Percentiles rank a stretch among this genome's conserved stretches.
These are phyloP conservation scores for Leptographium galeiforme DNA, from an alignment of 2,329 filamentous ascomycete genomes.

Conservation along the genomic window DNA sequence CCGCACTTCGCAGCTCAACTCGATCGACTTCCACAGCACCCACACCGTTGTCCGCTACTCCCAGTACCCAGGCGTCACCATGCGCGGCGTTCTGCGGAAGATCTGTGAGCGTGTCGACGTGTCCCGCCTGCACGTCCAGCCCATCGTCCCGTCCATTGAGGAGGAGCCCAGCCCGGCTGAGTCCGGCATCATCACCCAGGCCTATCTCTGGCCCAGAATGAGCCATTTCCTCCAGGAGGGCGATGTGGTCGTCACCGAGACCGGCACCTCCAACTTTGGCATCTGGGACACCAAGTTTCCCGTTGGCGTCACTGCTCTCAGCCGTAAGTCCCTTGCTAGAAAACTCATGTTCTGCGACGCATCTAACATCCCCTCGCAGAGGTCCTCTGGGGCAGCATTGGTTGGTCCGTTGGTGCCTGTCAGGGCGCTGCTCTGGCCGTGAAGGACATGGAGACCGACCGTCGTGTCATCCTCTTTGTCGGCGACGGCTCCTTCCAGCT, in stretches of 20 bases:
- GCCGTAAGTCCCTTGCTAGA: slow-evolving; percentile 34
- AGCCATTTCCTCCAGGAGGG: slow-evolving; percentile 26
- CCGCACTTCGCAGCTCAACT: slow-evolving; percentile 59
- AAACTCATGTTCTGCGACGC: background rate
- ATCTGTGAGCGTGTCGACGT: slow-evolving; percentile 47
- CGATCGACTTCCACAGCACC: slow-evolving; percentile 69
- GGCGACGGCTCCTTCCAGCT: slow-evolving; percentile 81
- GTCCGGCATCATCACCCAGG: slow-evolving; percentile 10
- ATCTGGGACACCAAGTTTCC: slow-evolving; percentile 80
- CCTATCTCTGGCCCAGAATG: slow-evolving; percentile 12
- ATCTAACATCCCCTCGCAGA: slow-evolving; percentile 5
- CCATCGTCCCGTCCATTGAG: slow-evolving; percentile 39
- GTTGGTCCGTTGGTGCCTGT: slow-evolving; percentile 44
- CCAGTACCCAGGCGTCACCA: slow-evolving; percentile 62
- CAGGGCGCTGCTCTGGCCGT: slow-evolving; percentile 61
- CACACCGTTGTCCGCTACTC: slow-evolving; percentile 63
- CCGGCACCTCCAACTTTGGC: slow-evolving; percentile 77
- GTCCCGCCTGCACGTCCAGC: slow-evolving; percentile 40
- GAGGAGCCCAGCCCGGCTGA: slow-evolving; percentile 7
- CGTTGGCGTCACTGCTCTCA: slow-evolving; percentile 42
- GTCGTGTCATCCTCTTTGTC: slow-evolving; percentile 71
- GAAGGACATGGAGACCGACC: slow-evolving; percentile 27
- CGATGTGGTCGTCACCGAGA: slow-evolving; percentile 76
- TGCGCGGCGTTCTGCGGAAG: slow-evolving; percentile 65
- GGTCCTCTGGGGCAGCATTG: slow-evolving; percentile 51